Percentiles rank a stretch among this genome's conserved stretches.
phyloP scores from a whole-genome alignment of 2,329 filamentous ascomycete species.

The Talaromyces sp. region DNA sequence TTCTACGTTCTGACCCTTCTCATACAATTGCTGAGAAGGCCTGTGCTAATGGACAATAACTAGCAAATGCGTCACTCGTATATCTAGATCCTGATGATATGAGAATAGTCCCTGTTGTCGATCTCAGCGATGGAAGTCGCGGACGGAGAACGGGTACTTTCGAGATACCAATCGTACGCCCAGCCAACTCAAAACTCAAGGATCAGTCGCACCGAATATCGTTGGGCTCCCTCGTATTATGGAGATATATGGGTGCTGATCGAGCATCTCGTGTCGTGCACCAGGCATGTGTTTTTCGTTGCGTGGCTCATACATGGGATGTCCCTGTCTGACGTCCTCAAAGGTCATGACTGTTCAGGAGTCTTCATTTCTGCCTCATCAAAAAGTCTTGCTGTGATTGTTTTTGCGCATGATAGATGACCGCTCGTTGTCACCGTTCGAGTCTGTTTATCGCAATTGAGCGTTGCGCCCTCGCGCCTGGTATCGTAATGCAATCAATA shows the following conservation, averaged over 20 bases:
- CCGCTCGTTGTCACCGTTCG: background rate
- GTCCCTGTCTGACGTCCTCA: too few species aligned
- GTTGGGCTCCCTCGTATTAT: background rate
- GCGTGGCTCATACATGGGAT: background rate
- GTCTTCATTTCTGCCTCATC: background rate
- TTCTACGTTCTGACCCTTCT: background rate
- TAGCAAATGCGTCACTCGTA: background rate
- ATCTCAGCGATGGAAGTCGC: background rate
- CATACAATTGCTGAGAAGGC: background rate
- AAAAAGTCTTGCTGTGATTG: background rate
- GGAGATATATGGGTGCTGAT: background rate
- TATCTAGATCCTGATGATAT: background rate
- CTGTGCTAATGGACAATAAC: background rate
- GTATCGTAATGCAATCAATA: too few species aligned
- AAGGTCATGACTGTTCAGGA: background rate
- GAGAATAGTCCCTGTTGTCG: background rate
- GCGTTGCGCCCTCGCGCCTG: background rate
- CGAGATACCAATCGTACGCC: background rate
- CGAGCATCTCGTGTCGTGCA: background rate
- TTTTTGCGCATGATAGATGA: background rate
- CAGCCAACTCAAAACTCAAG: background rate
- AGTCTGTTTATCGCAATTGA: background rate
- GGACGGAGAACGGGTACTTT: background rate
- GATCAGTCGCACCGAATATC: background rate
- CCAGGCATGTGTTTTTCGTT: background rate